Evolutionary conservation across 2,329 filamentous ascomycete genomes (phyloP), one percentile per base, ranked within the genome.

Genomic region (Colletotrichum trifolii): DNA sequence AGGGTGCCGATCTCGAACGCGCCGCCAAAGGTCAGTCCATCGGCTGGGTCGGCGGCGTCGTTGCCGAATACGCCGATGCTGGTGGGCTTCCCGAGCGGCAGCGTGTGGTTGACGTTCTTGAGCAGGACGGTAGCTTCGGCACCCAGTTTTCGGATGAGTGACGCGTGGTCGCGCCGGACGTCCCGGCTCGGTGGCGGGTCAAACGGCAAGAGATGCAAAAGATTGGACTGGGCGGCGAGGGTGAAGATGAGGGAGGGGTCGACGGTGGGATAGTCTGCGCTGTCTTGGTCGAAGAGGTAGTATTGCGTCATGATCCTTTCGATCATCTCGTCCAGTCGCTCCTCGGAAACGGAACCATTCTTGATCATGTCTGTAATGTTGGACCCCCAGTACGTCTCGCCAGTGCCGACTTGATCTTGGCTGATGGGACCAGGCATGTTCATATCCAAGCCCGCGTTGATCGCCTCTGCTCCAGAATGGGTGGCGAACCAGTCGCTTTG

Each of bases 371-470:
- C 88, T 33, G 85, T 80, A 4, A 86, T 74, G 46, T 79, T 82
- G 1, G 84, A 75, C 0, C 92, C 93, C 73, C 86, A 86, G 71
- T 77, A 87, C 68, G 85, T 81, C 54, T 80, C 87, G 64, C 93
- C 92, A 75, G 81, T 67, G 49, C 67, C 4, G 15, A 50, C 12
- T 54, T 68, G 13, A 76, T 66, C 69, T 58, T 79, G 78, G 45
- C 89, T 79, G 6, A 71, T 71, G 4, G 63, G 63, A 6, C 92
- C 91, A 0, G 91, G 91, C 91, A 95, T 95, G 1, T 89, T 88
- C 91, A 94, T 93, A 73, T 95, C 92, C 66, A 95, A 75, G 36
- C 92, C 92, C 15, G 87, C 86, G 66, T 90, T 82, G 34, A 91
- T 88, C 46, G 85, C 83, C 6, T 83, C 83, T 6, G 88, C 85